Base-by-base conservation (phyloP, 495 filamentous ascomycete genomes). In the Xylaria longipes region DNA sequence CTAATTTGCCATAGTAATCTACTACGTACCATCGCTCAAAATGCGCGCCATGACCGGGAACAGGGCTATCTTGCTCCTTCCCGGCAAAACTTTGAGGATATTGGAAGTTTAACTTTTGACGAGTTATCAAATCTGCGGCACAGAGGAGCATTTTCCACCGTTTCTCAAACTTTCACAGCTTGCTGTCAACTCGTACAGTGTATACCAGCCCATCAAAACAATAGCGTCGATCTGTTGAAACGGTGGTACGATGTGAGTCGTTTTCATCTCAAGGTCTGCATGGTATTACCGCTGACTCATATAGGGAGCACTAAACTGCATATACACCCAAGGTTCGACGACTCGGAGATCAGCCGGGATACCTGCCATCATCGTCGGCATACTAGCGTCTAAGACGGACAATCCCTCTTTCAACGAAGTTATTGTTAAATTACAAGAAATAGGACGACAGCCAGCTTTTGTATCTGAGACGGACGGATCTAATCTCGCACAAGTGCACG, bases 281-380 rank as follows among this genome's bases (percentile, higher is more conserved):
- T 45, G 15, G 52, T n/a, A 12, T 45, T 45, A 8, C 8, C 15
- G 5, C 46, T 70, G 27, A 70, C 60, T 48, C 41, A 15, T 58
- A 67, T 67, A 91, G 87, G 89, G 89, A 35, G 84, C 91, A 0
- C 80, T 91, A 25, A 75, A 80, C 37, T 89, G 87, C 64, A 93
- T 97, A 43, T 86, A 87, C 64, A 87, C 88, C 61, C 90, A 93
- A 58, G 87, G 87, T 1, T 92, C 91, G 0, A 93, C 93, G n/a
- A 99, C 96, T 4, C 88, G 96, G 64, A 87, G 96, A 63, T 99
- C 96, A 2, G 96, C 95, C 31, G 96, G 96, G 29, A 90, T 99
- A 45, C 96, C 96, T 1, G 91, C 92, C 25, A 83, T 99, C 57
- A 89, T 97, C 35, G 89, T 90, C 9, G 93, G 92, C 5, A 89